Conservation (phyloP, 441 rosid species). For the Euphorbia schlechtendalii region DNA sequence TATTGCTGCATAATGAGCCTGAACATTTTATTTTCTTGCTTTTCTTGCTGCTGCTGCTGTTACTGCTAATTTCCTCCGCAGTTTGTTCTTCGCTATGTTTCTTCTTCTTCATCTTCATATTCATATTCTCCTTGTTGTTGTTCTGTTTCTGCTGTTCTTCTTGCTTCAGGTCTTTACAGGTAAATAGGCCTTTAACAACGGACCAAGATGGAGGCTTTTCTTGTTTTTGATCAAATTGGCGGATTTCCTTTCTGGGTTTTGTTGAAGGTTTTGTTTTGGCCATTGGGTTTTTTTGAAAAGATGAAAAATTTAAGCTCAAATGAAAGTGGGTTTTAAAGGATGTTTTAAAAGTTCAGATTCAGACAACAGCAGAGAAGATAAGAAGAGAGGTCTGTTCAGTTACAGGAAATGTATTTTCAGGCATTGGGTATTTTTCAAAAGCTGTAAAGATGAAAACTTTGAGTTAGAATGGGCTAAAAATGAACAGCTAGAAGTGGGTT, state of each 20-base stretch:
- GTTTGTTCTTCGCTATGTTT: constrained; percentile 21
- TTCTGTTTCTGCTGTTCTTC: constrained; percentile 15
- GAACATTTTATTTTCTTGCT: constrained; percentile 68
- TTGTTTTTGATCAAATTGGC: constrained; percentile 28
- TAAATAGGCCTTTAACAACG: constrained; percentile 42
- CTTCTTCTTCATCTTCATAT: constrained; percentile 10
- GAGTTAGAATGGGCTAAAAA: no score
- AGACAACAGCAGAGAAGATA: background rate
- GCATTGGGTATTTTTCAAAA: no score
- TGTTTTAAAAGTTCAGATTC: no score
- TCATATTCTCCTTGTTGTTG: constrained; percentile 7
- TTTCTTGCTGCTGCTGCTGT: constrained; percentile 33
- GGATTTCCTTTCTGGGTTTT: constrained; percentile 29
- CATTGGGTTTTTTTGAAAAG: constrained; percentile 29
- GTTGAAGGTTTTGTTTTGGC: constrained; percentile 29
- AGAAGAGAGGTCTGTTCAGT: background rate
- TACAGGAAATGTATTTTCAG: no score
- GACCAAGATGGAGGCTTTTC: constrained; percentile 48
- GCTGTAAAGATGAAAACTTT: no score
- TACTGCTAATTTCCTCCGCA: constrained; percentile 20
- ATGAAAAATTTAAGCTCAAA: no score
- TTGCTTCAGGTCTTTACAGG: constrained; percentile 28
- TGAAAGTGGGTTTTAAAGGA: no score
- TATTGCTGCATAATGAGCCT: constrained; percentile 63
- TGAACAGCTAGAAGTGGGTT: no score